A percentile compares a stretch with the other conserved stretches of the same genome.
phyloP scores from a whole-genome alignment of 2,329 filamentous ascomycete genomes.

The Endocalyx cinctus region DNA sequence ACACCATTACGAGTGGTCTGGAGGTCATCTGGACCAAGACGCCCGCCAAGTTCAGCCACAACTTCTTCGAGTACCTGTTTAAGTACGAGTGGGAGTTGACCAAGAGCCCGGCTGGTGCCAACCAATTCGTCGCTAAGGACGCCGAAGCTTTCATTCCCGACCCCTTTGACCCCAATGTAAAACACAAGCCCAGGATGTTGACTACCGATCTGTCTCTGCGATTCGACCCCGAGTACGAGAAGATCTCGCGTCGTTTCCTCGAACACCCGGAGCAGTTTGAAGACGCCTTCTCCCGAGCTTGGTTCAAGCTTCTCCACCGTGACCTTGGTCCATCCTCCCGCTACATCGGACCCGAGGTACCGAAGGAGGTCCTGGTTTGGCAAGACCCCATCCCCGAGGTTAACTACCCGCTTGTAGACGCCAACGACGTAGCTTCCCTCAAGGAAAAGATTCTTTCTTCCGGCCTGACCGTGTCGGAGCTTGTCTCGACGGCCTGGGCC shows the following conservation, averaged over 20 bases:
- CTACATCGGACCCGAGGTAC: constrained; percentile 72
- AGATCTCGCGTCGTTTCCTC: constrained; percentile 68
- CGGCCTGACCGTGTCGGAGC: constrained; percentile 55
- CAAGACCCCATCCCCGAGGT: constrained; percentile 65
- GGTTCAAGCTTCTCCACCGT: constrained; percentile 82
- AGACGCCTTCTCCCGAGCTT: constrained; percentile 67
- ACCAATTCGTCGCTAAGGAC: constrained; percentile 73
- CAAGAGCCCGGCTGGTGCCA: constrained; percentile 70
- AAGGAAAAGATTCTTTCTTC: constrained; percentile 65
- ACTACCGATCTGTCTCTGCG: constrained; percentile 71
- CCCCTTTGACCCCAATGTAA: constrained; percentile 64
- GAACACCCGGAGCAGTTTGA: constrained; percentile 64
- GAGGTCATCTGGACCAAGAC: constrained; percentile 78
- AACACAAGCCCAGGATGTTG: constrained; percentile 72
- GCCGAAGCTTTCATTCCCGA: constrained; percentile 65
- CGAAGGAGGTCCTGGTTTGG: constrained; percentile 66
- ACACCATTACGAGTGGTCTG: constrained; percentile 71
- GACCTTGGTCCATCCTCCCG: constrained; percentile 68
- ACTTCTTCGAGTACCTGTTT: constrained; percentile 72
- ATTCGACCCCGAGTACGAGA: constrained; percentile 67
- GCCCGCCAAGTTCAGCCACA: constrained; percentile 71
- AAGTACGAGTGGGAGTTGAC: constrained; percentile 73
- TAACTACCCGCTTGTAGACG: constrained; percentile 54
- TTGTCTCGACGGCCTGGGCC: constrained; percentile 65
- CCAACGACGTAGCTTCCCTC: constrained; percentile 57